Percentiles rank a stretch among this genome's conserved stretches.
phyloP scores from a whole-genome alignment of 1,284 basidiomycete genomes.

The Ustilago cynodontis region DNA sequence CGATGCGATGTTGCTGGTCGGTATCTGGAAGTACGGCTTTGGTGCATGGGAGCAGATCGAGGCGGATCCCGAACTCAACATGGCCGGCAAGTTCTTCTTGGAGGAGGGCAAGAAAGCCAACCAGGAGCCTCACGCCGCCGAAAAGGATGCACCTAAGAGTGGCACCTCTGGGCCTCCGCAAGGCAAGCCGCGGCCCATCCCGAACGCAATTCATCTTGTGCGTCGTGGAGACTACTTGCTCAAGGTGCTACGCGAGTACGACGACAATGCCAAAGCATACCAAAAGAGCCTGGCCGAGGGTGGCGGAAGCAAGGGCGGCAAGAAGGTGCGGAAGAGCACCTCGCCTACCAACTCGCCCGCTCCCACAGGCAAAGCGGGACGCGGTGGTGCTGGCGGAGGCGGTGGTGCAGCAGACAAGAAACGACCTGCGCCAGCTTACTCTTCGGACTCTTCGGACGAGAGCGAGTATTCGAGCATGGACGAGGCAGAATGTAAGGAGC shows the following conservation, averaged over 20 bases:
- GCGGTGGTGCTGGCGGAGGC: constrained; percentile 13
- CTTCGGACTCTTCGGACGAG: constrained; percentile 59
- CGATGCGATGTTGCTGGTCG: constrained; percentile 92
- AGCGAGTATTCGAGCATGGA: constrained; percentile 81
- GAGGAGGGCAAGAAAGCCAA: constrained; percentile 83
- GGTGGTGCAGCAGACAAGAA: constrained; percentile 34
- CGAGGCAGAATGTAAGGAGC: constrained; percentile 92
- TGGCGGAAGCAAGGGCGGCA: constrained; percentile 30
- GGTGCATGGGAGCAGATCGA: constrained; percentile 97
- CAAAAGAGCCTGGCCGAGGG: constrained; percentile 45
- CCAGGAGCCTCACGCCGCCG: constrained; percentile 39
- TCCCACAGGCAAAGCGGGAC: constrained; percentile 42
- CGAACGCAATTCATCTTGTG: constrained; percentile 82
- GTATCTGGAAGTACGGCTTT: constrained; percentile 93
- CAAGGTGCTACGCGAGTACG: constrained; percentile 86
- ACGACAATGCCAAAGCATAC: constrained; percentile 52
- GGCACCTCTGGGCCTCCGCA: constrained; percentile 49
- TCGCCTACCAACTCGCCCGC: constrained; percentile 50
- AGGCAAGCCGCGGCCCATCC: constrained; percentile 62
- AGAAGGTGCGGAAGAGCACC: constrained; percentile 41
- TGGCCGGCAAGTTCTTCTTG: constrained; percentile 94
- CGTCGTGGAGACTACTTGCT: constrained; percentile 95
- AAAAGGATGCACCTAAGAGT: constrained; percentile 45
- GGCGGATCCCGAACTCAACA: constrained; percentile 84
- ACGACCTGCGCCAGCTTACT: constrained; percentile 50